A percentile compares a stretch with the other conserved stretches of the same genome.
These are phyloP conservation scores for Fusarium armeniacum DNA, from an alignment of 2,329 filamentous ascomycete species.

Conservation along the genomic window DNA sequence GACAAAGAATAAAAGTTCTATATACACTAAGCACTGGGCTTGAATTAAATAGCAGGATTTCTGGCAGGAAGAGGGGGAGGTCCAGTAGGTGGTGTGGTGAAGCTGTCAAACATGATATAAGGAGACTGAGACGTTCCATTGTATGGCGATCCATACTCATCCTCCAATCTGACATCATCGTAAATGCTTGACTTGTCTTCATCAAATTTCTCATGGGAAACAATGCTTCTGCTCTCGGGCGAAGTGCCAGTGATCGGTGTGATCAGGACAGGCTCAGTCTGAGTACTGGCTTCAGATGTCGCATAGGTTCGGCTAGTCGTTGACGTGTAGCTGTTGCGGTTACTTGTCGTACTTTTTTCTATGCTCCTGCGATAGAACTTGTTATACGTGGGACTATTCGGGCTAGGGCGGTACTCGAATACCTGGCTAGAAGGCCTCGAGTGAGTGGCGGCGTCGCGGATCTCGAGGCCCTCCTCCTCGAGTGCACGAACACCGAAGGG, in stretches of 20 bases:
- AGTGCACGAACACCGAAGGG: conserved; percentile 56
- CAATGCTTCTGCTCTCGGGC: conserved; percentile 7
- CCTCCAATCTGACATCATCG: conserved; percentile 27
- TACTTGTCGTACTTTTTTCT: conserved; percentile 41
- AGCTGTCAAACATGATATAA: conserved; percentile 6
- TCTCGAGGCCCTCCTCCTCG: conserved; percentile 55
- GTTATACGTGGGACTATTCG: conserved; percentile 55
- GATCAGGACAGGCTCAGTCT: conserved; percentile 45
- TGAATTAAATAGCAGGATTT: neutral
- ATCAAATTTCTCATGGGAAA: neutral
- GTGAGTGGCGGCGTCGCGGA: conserved; percentile 55
- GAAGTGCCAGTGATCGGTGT: conserved; percentile 20
- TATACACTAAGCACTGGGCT: neutral
- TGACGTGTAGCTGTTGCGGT: conserved; percentile 42
- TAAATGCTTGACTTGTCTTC: conserved; percentile 32
- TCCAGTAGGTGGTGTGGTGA: conserved; percentile 9
- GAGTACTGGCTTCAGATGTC: conserved; percentile 49
- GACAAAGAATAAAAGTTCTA: neutral
- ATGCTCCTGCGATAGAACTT: conserved; percentile 53
- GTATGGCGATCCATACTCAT: conserved; percentile 1
- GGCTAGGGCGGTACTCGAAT: conserved; percentile 56
- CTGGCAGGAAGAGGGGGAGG: conserved; percentile 36
- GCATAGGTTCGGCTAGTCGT: conserved; percentile 36
- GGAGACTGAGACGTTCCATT: conserved; percentile 13
- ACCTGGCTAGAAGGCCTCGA: conserved; percentile 54